These are phyloP conservation scores for Amylocarpus encephaloides DNA, from an alignment of 2,329 filamentous ascomycete species.

Conservation along the genomic window DNA sequence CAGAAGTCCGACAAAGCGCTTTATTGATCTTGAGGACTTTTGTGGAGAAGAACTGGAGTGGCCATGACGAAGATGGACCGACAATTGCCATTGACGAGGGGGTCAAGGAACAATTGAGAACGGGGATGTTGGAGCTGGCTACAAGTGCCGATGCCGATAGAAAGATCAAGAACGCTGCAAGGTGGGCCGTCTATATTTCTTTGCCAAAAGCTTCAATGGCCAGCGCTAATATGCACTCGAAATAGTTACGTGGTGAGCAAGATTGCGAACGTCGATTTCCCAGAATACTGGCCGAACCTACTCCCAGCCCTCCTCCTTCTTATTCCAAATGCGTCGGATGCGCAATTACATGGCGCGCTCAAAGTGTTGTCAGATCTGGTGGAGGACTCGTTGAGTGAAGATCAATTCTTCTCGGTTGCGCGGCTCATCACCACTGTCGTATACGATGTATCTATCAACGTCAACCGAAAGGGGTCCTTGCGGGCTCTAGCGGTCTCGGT, in stretches of 20 bases:
- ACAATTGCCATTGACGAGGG: conserved; percentile 64
- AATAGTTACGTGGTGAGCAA: conserved; percentile 73
- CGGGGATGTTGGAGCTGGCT: conserved; percentile 69
- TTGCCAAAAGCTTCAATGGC: background rate
- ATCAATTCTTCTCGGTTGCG: conserved; percentile 89
- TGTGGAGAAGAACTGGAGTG: conserved; percentile 78
- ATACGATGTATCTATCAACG: conserved; percentile 73
- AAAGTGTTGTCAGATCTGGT: conserved; percentile 85
- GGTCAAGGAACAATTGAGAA: conserved; percentile 67
- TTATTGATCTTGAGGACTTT: conserved; percentile 75
- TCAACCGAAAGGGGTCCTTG: conserved; percentile 65
- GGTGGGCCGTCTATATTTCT: conserved; percentile 44
- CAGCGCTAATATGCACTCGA: conserved; percentile 1
- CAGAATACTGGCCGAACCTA: conserved; percentile 88
- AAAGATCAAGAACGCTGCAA: conserved; percentile 84
- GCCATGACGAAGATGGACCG: conserved; percentile 57
- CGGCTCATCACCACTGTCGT: conserved; percentile 77
- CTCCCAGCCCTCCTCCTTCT: conserved; percentile 73
- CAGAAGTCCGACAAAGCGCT: conserved; percentile 75
- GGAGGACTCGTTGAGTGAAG: conserved; percentile 87
- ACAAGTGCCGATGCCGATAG: conserved; percentile 65
- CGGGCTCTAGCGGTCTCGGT: conserved; percentile 83
- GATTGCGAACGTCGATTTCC: conserved; percentile 89
- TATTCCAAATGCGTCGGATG: conserved; percentile 68
- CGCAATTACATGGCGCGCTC: conserved; percentile 81